Conservation (phyloP, 768 basidiomycete species). For the Lactarius tabidus region DNA sequence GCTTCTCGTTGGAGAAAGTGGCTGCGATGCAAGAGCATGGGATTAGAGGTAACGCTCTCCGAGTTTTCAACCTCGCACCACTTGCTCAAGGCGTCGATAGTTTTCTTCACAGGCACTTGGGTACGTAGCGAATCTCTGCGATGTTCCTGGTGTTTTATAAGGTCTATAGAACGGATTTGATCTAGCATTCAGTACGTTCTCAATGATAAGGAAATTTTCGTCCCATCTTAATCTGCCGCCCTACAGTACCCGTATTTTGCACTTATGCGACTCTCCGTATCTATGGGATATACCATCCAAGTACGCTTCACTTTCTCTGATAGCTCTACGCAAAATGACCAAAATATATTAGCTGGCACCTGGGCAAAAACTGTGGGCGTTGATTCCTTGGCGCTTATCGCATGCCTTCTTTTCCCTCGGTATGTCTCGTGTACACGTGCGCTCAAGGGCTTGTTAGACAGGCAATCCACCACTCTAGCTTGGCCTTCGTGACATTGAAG, state of each 20-base stretch:
- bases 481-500: constrained; percentile 88
- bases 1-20: constrained; percentile 88
- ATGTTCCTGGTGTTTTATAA: background rate
- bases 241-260: constrained; percentile 68
- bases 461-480: constrained; percentile 37
- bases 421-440: constrained; percentile 26
- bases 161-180: constrained; percentile 82
- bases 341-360: constrained; percentile 37
- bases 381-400: constrained; percentile 84
- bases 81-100: constrained; percentile 34
- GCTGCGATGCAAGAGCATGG: constrained; percentile 97
- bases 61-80: background rate
- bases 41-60: constrained; percentile 57
- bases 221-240: background rate
- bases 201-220: constrained; percentile 1
- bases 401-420: constrained; percentile 89
- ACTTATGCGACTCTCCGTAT: constrained; percentile 73
- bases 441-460: background rate
- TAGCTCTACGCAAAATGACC: background rate
- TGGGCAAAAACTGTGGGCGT: constrained; percentile 72
- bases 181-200: constrained; percentile 68
- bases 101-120: constrained; percentile 85
- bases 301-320: constrained; percentile 38
- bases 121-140: constrained; percentile 36
- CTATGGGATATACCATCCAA: constrained; percentile 68